A percentile compares a stretch with the other conserved stretches of the same genome.
These are phyloP conservation scores for Cymodocea nodosa DNA, from an alignment of 116 monocot genomes.

Conservation along the genomic window DNA sequence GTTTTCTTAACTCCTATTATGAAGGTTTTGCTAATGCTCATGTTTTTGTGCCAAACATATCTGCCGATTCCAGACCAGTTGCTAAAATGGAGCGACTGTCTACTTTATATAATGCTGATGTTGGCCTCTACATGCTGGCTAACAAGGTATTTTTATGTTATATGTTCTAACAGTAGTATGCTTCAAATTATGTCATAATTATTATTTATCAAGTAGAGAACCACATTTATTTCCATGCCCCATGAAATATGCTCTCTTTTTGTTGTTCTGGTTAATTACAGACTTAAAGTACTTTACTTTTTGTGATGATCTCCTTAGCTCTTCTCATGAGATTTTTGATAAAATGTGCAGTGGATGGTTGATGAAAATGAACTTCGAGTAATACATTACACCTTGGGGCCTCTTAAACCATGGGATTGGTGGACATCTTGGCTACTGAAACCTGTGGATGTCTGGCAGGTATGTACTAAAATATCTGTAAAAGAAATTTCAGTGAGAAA, in stretches of 20 bases:
- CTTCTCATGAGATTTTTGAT: neutral
- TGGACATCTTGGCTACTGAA: constrained; percentile 96
- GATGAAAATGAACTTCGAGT: constrained; percentile 84
- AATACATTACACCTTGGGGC: constrained; percentile 94
- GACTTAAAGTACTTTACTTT: too few species aligned
- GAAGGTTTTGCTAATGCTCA: constrained; percentile 83
- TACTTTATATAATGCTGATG: constrained; percentile 96
- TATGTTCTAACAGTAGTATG: neutral
- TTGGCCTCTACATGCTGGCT: constrained; percentile 99
- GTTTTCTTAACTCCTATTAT: constrained; percentile 97
- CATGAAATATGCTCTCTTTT: too few species aligned
- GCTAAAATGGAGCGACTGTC: constrained; percentile 84
- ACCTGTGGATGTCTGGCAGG: constrained; percentile 99
- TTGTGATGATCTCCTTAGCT: neutral
- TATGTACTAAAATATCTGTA: constrained; percentile 12
- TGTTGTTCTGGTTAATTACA: too few species aligned
- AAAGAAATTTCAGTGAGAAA: too few species aligned
- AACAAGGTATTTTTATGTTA: constrained; percentile 52
- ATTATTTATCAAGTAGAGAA: neutral
- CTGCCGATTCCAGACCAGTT: constrained; percentile 33
- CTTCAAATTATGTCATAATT: neutral
- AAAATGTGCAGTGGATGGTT: constrained; percentile 87
- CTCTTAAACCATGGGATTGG: constrained; percentile 99
- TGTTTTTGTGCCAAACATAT: constrained; percentile 63
- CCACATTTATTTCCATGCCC: too few species aligned